These are phyloP conservation scores for Ophiostoma quercus DNA, from an alignment of 2,329 filamentous ascomycete genomes.

Conservation along the genomic window DNA sequence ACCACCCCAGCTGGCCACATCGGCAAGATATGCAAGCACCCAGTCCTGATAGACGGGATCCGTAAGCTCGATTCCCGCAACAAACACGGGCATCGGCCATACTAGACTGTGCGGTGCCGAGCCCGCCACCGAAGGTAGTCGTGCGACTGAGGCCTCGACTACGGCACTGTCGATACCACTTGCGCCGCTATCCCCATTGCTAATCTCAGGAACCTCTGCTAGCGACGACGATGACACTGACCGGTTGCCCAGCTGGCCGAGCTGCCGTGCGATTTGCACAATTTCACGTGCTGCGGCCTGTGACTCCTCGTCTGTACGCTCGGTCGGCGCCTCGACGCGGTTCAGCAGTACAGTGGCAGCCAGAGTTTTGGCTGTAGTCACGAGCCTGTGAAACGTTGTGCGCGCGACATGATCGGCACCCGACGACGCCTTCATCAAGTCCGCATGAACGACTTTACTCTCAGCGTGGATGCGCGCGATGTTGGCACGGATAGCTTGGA, in stretches of 20 bases:
- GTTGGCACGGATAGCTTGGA: constrained; percentile 24
- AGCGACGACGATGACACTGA: background rate
- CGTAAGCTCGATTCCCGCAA: constrained; percentile 29
- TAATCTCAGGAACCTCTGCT: background rate
- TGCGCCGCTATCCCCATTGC: background rate
- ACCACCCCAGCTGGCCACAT: constrained; percentile 21
- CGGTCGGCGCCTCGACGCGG: background rate
- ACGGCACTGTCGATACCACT: background rate
- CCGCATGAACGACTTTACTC: background rate
- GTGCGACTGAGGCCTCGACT: background rate
- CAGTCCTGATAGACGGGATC: constrained; percentile 30
- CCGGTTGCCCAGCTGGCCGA: constrained; percentile 12
- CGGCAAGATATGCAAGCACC: constrained; percentile 23
- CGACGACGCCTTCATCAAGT: constrained; percentile 16
- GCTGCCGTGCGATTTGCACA: constrained; percentile 21
- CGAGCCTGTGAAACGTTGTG: constrained; percentile 20
- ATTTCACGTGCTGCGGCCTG: constrained; percentile 21
- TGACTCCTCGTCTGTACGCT: constrained; percentile 14
- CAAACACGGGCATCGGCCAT: constrained; percentile 29
- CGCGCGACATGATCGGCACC: constrained; percentile 13
- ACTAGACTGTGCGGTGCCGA: constrained; percentile 22
- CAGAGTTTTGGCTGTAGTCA: constrained; percentile 19
- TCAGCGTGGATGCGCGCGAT: background rate
- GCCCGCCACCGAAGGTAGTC: constrained; percentile 1
- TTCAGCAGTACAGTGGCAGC: constrained; percentile 10